Evolutionary conservation across 768 basidiomycete genomes (phyloP).

Genomic region (Tulasnella sp.): DNA sequence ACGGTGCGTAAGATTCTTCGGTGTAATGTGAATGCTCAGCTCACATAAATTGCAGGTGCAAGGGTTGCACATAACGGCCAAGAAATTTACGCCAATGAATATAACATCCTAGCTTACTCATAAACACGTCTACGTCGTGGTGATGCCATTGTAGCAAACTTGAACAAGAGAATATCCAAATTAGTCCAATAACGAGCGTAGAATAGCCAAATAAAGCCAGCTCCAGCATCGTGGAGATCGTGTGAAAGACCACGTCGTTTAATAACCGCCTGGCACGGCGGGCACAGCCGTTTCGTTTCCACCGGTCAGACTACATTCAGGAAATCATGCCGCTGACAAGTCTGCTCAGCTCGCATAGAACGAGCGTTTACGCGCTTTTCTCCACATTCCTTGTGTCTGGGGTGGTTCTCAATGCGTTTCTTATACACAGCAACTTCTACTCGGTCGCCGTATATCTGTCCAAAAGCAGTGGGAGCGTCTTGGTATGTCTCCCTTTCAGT

Average conservation of each 20-base stretch:
- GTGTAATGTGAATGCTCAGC: background rate
- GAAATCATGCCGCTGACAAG: slow-evolving; percentile 4
- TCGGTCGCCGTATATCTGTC: slow-evolving; percentile 86
- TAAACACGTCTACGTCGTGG: slow-evolving; percentile 3
- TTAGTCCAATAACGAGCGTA: too few species aligned
- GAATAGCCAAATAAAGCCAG: too few species aligned
- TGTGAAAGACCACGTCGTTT: too few species aligned
- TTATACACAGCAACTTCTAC: slow-evolving; percentile 83
- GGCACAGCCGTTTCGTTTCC: too few species aligned
- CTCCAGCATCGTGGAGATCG: too few species aligned
- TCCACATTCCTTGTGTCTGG: slow-evolving; percentile 58
- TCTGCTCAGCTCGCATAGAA: slow-evolving; percentile 1
- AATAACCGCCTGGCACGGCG: too few species aligned
- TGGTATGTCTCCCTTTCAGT: slow-evolving; percentile 44
- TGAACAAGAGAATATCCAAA: background rate
- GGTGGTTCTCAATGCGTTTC: slow-evolving; percentile 66
- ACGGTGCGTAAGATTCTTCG: background rate
- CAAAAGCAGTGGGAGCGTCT: slow-evolving; percentile 79
- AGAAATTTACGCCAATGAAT: slow-evolving; percentile 2
- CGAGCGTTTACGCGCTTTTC: slow-evolving; percentile 43
- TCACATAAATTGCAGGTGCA: slow-evolving; percentile 1
- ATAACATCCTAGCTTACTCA: slow-evolving; percentile 2
- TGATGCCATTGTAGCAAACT: background rate
- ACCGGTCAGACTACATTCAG: background rate
- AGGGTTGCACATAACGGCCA: background rate